Percentiles rank a stretch among this genome's conserved stretches.
Conservation (phyloP, 75 land plant genomes). For the Cryptomeria japonica region DNA sequence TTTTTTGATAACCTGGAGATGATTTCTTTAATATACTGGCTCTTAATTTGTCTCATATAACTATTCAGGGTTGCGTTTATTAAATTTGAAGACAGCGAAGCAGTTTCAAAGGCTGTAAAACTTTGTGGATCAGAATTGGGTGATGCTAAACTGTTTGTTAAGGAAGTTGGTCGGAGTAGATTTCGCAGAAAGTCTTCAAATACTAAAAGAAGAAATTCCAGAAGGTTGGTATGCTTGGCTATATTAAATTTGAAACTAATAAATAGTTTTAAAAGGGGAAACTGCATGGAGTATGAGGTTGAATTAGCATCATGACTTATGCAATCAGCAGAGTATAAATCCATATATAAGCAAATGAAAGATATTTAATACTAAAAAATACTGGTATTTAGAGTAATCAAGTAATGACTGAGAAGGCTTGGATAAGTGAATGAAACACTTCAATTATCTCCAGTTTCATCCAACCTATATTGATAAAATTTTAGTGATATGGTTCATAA, state of each 20-base stretch:
- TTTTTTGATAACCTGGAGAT: not conserved
- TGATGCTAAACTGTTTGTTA: constrained; percentile 1
- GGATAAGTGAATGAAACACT: not conserved
- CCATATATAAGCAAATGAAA: not conserved
- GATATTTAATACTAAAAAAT: not conserved
- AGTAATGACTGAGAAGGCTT: not conserved
- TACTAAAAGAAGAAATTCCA: not conserved
- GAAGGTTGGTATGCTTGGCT: not conserved
- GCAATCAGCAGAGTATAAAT: not conserved
- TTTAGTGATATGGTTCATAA: not conserved
- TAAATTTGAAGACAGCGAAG: not conserved
- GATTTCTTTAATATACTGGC: not conserved
- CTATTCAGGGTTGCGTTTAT: constrained; percentile 7
- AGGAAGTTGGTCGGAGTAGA: not conserved
- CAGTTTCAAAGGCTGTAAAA: not conserved
- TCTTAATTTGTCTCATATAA: not conserved
- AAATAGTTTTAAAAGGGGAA: not conserved
- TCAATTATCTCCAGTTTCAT: not conserved
- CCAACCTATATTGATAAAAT: not conserved
- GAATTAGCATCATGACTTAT: not conserved
- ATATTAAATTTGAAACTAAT: constrained; percentile 1
- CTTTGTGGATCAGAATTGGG: constrained; percentile 5
- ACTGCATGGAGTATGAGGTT: not conserved
- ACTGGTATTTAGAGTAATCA: not conserved
- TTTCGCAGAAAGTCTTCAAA: not conserved